Base-by-base conservation (phyloP, 768 basidiomycete genomes). In the Russula ochroleuca region DNA sequence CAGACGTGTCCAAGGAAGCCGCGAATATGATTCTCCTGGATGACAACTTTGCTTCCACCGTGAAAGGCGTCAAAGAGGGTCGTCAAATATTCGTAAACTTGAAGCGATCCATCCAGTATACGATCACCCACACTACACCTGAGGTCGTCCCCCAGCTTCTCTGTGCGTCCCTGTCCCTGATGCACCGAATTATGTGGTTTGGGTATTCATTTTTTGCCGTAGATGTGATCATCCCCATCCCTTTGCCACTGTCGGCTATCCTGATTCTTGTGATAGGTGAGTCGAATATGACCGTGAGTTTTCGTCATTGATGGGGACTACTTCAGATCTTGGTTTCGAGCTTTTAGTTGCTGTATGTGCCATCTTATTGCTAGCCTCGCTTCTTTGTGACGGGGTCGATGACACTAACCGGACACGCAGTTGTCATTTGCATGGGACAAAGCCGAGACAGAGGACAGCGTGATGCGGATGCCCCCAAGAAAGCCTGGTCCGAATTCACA, bases 401-500 rank as follows among this genome's bases (percentile, higher is more conserved):
- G 28, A 64, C 54, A 5, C 35, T 55, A 48, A 57, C 62, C 35
- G 55, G 9, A 28, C 21, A 11, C 9, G 40, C 63, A 85, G 83
- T 76, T 88, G 15, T 85, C 85, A 1, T 88, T 88, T 62, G 86
- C 86, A 0, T 88, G 86, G 86, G 86, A 88, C 71, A 77, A 83
- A 65, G 84, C 86, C 0, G 85, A 88, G 72, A 84, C 84, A 0
- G 68, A 72, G 37, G 85, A 87, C 68, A 85, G 85, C 31, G 72
- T 88, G 40, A 88, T 88, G 86, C 80, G 85, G 25, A 76, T 87
- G 78, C 75, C 72, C 28, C 86, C 86, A 14, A 81, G 86, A 25
- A 87, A 85, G 72, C 85, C 86, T 64, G 83, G 84, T 83, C 53
- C 23, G 75, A 61, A 23, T 6, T 9, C 38, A 43, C n/a, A 21